A percentile compares a stretch with the other conserved stretches of the same genome.
phyloP scores from a whole-genome alignment of 345 rosid genomes.

The Arabidopsis arenosa region DNA sequence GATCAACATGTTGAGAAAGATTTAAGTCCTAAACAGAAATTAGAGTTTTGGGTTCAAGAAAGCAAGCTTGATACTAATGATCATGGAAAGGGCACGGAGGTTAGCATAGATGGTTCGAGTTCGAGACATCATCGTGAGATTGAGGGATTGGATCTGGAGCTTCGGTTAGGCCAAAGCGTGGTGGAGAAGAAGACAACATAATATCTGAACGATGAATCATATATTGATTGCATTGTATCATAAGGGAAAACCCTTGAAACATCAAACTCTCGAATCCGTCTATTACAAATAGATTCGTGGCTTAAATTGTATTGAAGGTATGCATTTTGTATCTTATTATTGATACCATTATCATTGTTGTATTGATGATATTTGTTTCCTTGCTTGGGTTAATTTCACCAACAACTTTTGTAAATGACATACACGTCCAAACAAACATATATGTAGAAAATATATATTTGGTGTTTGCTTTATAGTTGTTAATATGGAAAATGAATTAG shows the following conservation, averaged over 20 bases:
- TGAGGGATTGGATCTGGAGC: slow-evolving; percentile 47
- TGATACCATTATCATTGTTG: slow-evolving; percentile 22
- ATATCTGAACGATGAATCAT: slow-evolving; percentile 6
- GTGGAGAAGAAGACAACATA: slow-evolving; percentile 37
- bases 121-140: slow-evolving; percentile 30
- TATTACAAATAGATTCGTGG: slow-evolving; percentile 43
- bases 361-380: slow-evolving; percentile 14
- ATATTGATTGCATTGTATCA: slow-evolving; percentile 35
- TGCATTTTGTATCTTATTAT: slow-evolving; percentile 35
- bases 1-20: slow-evolving; percentile 26
- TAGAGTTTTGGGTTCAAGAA: slow-evolving; percentile 39
- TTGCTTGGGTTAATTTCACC: slow-evolving; percentile 34
- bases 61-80: slow-evolving; percentile 18
- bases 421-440: slow-evolving; percentile 35
- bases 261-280: slow-evolving; percentile 27
- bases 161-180: slow-evolving; percentile 45
- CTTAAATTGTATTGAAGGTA: slow-evolving; percentile 24
- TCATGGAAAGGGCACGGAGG: slow-evolving; percentile 10
- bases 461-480: slow-evolving; percentile 13
- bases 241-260: slow-evolving; percentile 7
- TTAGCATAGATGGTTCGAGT: slow-evolving; percentile 34
- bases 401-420: slow-evolving; percentile 34
- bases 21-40: slow-evolving; percentile 4
- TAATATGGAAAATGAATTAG: slow-evolving; percentile 12
- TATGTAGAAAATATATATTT: not conserved